Percentiles rank a stretch among this genome's conserved stretches.
These are phyloP conservation scores for Arctostaphylos glauca DNA, from an alignment of 148 eudicot species.

Conservation along the genomic window DNA sequence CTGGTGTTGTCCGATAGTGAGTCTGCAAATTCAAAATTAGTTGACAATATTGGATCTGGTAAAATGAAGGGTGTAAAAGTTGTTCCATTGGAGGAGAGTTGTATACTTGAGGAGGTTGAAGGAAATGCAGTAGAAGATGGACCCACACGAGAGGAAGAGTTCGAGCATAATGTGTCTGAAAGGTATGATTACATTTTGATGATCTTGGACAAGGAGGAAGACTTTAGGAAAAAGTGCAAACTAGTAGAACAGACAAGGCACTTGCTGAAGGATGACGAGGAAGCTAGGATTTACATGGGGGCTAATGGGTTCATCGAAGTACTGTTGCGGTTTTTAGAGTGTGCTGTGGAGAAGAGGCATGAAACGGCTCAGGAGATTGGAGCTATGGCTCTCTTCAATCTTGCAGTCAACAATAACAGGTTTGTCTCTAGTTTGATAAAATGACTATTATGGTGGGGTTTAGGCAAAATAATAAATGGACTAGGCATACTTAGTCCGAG, in stretches of 20 bases:
- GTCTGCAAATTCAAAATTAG: slow-evolving; percentile 47
- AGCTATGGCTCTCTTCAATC: slow-evolving; percentile 96
- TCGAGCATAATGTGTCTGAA: slow-evolving; percentile 36
- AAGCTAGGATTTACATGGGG: slow-evolving; percentile 91
- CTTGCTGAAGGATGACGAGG: slow-evolving; percentile 87
- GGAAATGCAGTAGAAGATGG: slow-evolving; percentile 55
- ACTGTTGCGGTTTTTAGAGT: slow-evolving; percentile 60
- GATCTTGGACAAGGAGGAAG: slow-evolving; percentile 46
- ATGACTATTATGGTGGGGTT: not conserved
- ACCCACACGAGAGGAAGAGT: slow-evolving; percentile 39
- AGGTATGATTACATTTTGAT: slow-evolving; percentile 54
- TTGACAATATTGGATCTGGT: slow-evolving; percentile 49
- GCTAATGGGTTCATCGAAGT: slow-evolving; percentile 93
- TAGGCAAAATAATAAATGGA: not conserved
- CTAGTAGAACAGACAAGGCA: slow-evolving; percentile 79
- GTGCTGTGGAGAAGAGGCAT: slow-evolving; percentile 48
- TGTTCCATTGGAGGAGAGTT: slow-evolving; percentile 59
- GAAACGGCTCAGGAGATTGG: slow-evolving; percentile 73
- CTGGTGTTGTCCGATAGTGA: slow-evolving; percentile 76
- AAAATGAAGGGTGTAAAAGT: slow-evolving; percentile 66
- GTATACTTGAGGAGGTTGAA: slow-evolving; percentile 51
- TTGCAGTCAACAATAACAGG: slow-evolving; percentile 95
- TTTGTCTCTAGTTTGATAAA: slow-evolving; percentile 24
- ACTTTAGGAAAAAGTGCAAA: slow-evolving; percentile 51
- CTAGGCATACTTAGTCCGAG: not conserved